Evolutionary conservation across 176 grass and related monocot species (phyloP).

Genomic region (Cenchrus purpureus): DNA sequence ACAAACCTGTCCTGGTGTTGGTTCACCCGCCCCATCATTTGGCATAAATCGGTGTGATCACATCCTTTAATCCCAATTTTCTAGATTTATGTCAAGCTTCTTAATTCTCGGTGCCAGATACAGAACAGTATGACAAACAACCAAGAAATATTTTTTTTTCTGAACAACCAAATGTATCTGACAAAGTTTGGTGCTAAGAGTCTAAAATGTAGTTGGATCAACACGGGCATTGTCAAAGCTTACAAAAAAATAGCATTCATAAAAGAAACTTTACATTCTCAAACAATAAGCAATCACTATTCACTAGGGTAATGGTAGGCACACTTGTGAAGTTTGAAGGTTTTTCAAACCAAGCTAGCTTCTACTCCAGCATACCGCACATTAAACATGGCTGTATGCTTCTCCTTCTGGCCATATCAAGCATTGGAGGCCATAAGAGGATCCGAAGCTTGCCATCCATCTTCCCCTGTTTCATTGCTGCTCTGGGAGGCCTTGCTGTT

Average conservation of each 20-base stretch:
- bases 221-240: background rate
- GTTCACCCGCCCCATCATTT: too few species aligned
- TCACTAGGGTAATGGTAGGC: background rate
- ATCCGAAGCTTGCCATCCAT: slow-evolving; percentile 16
- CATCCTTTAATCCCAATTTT: too few species aligned
- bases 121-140: too few species aligned
- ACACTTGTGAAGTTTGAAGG: background rate
- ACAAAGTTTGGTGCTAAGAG: background rate
- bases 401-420: background rate
- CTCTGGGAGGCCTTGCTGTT: slow-evolving; percentile 40
- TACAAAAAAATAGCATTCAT: background rate
- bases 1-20: too few species aligned
- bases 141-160: too few species aligned
- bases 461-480: slow-evolving; percentile 14
- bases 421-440: slow-evolving; percentile 21
- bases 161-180: background rate
- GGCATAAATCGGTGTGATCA: too few species aligned
- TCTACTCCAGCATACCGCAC: background rate
- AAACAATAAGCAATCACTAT: slow-evolving; percentile 3
- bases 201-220: background rate
- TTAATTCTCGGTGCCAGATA: too few species aligned
- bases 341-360: background rate
- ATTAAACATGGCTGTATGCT: slow-evolving; percentile 10
- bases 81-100: too few species aligned
- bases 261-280: background rate